Evolutionary conservation across 1,284 basidiomycete species (phyloP), one percentile per base, ranked within the genome.

Genomic region (Ceratobasidium sp.): DNA sequence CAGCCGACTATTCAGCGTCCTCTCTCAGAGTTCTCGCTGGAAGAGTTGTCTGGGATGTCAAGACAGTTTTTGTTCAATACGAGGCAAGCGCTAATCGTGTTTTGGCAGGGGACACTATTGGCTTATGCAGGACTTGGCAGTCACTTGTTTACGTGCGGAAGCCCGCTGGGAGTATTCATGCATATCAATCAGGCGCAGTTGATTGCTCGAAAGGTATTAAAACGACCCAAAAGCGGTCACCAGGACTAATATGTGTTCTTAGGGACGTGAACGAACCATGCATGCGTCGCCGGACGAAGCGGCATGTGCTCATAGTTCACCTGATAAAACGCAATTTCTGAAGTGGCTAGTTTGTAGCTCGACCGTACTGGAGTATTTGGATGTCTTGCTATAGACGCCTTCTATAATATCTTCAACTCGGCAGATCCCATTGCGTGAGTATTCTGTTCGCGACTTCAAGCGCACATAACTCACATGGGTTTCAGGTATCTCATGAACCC

Each of bases 161-260:
- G 84, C 66, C 87, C 87, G 0, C 79, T 87, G 0, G 83, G 85
- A 0, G 80, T 88, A 32, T 86, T 87, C 77, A 79, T 86, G 13
- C 85, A 85, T 74, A 78, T 88, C 6, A 82, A 85, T 66, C 84
- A 85, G 50, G 82, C 84, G 0, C 86, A 86, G 75, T 76, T 87
- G 18, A 85, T 87, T 74, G 85, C 87, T 0, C 79, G 86, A 18
- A 82, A 82, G 76, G 80, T 79, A 28, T 14, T 69, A 61, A 11
- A 11, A 4, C 35, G 13, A n/a, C n/a, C 46, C 1, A 28, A 21
- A 0, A 41, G 8, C 59, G 13, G 2, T n/a, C 26, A 21, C 30
- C 16, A 35, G 26, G 13, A 23, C 30, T 38, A 9, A 28, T 21
- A 3, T 35, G 23, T 14, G 3, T 6, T 28, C 44, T 18, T 75